A percentile compares a stretch with the other conserved stretches of the same genome.
These are phyloP conservation scores for Lophiostoma macrostomum DNA, from an alignment of 495 filamentous ascomycete genomes.

Conservation along the genomic window DNA sequence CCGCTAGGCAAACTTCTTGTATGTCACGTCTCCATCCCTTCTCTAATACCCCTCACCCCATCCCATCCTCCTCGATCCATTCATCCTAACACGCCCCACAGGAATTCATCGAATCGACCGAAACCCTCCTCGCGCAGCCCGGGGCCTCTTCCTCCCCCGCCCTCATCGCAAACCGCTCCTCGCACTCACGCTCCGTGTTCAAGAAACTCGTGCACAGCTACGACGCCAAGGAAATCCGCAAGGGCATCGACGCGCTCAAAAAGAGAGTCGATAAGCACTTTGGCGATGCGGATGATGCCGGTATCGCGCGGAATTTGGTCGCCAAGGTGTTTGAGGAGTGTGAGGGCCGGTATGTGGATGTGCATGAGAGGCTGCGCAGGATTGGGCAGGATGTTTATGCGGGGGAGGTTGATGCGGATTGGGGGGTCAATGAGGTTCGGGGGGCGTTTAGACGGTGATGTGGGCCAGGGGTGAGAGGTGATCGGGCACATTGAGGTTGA, in stretches of 20 bases:
- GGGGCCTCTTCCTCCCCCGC: constrained; percentile 46
- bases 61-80: constrained; percentile 1
- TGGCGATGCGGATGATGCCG: constrained; percentile 74
- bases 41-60: too few species aligned
- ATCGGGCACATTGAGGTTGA: too few species aligned
- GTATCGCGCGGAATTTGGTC: constrained; percentile 67
- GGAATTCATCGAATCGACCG: constrained; percentile 82
- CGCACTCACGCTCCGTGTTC: constrained; percentile 73
- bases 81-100: constrained; percentile 36
- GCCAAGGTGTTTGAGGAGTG: constrained; percentile 75
- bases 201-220: constrained; percentile 79
- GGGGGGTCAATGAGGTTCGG: constrained; percentile 22
- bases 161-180: constrained; percentile 65
- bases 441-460: constrained; percentile 18
- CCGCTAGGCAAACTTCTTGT: constrained; percentile 74
- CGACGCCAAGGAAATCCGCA: constrained; percentile 76
- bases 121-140: constrained; percentile 57
- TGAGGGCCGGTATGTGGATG: constrained; percentile 71
- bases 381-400: constrained; percentile 61
- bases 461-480: too few species aligned
- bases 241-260: constrained; percentile 78
- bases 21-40: constrained; percentile 19
- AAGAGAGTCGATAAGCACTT: constrained; percentile 97
- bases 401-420: constrained; percentile 58
- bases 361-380: constrained; percentile 65